Evolutionary conservation across 768 basidiomycete species (phyloP), one percentile per base, ranked within the genome.

Genomic region (Leccinum boreale): DNA sequence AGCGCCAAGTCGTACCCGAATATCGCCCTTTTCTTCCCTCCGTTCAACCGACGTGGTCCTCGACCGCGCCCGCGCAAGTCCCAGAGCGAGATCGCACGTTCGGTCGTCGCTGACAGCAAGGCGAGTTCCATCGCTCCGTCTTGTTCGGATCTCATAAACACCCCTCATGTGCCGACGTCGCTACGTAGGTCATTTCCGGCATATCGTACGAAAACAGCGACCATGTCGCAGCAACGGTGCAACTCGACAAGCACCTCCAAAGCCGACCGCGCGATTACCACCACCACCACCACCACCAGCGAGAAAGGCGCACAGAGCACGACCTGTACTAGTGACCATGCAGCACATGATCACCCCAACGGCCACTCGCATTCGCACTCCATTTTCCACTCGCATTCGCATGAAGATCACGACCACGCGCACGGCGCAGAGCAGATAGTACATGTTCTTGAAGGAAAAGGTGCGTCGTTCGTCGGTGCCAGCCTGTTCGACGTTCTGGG

Each of bases 361-460:
- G 67, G 61, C 42, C 80, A 85, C 65, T 67, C 78, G 2, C 87
- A 88, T 70, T 81, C 83, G 5, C 84, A 83, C 59, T 83, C 84
- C 24, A 67, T 87, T 61, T 86, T 87, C 65, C 88, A 88, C 67
- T 81, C 83, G 12, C 86, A 88, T 67, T 81, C 83, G 19, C 85
- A 88, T 67, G 79, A 75, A 28, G 81, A 85, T 53, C 79, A 81
- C 35, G 83, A 78, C 49, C 81, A 86, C 57, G 68, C 73, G 35
- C 82, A 85, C 57, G 85, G 84, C 35, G 82, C 86, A 31, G 86
- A 87, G 64, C 79, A 82, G 65, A 82, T 92, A 53, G 80, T 90
- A 52, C 79, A 85, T 36, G 86, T 87, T 1, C 73, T 90, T 55
- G 75, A 83, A 60, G 87, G 89, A 54, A 74, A 79, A 70, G 85